Evolutionary conservation across 106 monocot species (phyloP).

Genomic region (Dioscorea alata): DNA sequence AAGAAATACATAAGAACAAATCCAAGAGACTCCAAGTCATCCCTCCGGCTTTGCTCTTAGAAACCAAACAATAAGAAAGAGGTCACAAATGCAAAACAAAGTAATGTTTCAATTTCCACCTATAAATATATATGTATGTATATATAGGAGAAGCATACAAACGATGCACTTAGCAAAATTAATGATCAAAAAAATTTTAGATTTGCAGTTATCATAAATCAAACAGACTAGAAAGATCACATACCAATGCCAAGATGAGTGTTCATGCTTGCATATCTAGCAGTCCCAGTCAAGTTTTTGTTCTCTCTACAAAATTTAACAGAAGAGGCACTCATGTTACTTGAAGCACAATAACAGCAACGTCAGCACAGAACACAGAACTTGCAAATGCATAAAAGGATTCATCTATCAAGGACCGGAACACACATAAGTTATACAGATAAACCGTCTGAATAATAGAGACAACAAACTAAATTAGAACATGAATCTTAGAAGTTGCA

Average conservation of each 20-base stretch:
- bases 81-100: too few relatives aligned
- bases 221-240: background rate
- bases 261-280: conserved; percentile 43
- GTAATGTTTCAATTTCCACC: too few relatives aligned
- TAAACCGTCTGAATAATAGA: background rate
- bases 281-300: conserved; percentile 39
- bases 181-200: too few relatives aligned
- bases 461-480: background rate
- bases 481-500: background rate
- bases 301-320: conserved; percentile 23
- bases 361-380: background rate
- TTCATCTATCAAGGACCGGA: background rate
- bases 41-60: conserved; percentile 37
- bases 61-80: background rate
- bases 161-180: too few relatives aligned
- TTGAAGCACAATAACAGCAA: too few relatives aligned
- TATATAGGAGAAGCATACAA: too few relatives aligned
- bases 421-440: background rate
- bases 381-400: background rate
- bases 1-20: conserved; percentile 36
- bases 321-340: background rate
- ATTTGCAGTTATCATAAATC: background rate
- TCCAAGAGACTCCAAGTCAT: conserved; percentile 37
- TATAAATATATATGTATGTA: too few relatives aligned
- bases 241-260: conserved; percentile 45